A percentile compares a stretch with the other conserved stretches of the same genome.
Evolutionary conservation across 2,329 filamentous ascomycete species (phyloP).

Genomic region (Alternaria hordeiaustralica): DNA sequence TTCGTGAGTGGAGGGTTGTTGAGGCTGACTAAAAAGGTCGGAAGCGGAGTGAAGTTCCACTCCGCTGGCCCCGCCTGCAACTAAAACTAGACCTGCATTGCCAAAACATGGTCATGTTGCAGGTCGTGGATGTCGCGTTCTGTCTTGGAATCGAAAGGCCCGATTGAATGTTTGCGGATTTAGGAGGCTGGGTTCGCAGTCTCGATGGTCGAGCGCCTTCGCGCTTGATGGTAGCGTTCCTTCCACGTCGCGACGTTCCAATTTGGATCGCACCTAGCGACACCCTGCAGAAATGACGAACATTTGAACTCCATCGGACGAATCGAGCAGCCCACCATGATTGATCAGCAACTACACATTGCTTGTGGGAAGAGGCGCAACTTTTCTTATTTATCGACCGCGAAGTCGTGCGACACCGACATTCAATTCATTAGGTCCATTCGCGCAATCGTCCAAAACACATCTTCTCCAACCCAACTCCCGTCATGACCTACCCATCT

Average conservation of each 20-base stretch:
- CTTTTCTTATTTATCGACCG: background rate
- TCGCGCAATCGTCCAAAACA: background rate
- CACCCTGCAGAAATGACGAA: background rate
- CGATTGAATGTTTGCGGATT: background rate
- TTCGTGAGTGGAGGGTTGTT: background rate
- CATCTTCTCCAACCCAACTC: background rate
- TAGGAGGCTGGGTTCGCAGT: background rate
- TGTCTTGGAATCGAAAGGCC: background rate
- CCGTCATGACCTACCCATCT: constrained; percentile 18
- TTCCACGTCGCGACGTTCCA: background rate
- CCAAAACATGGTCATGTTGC: background rate
- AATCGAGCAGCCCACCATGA: background rate
- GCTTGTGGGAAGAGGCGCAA: too few species aligned
- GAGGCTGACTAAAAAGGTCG: background rate
- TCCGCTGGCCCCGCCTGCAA: background rate
- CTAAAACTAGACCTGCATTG: background rate
- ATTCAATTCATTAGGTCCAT: background rate
- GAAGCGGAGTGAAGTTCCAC: background rate
- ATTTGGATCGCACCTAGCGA: background rate
- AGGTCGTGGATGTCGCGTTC: background rate
- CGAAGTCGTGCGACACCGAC: background rate
- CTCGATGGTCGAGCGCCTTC: background rate
- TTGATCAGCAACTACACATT: background rate
- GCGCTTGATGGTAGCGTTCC: background rate
- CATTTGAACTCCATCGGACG: background rate